Conservation (phyloP, 306 rosid genomes). For the Quercus parvula region DNA sequence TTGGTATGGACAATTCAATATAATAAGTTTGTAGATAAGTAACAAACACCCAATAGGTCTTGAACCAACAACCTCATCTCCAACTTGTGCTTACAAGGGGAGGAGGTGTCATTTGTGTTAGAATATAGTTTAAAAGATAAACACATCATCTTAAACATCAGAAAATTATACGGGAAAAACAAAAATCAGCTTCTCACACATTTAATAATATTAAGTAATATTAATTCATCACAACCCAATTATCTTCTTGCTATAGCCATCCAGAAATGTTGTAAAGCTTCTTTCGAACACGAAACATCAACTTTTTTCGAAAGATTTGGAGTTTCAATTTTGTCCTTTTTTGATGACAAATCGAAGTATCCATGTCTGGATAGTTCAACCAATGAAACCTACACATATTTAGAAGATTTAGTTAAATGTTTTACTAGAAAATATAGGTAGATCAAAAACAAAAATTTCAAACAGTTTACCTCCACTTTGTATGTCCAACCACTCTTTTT, state of each 20-base stretch:
- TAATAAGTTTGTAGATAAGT: not conserved
- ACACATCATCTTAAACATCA: no score
- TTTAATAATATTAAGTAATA: no score
- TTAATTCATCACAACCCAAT: no score
- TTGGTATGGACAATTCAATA: not conserved
- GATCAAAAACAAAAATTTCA: not conserved
- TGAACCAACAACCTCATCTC: not conserved
- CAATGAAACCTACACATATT: conserved; percentile 60
- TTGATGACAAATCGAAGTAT: conserved; percentile 68
- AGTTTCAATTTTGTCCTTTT: no score
- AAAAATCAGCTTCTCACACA: no score
- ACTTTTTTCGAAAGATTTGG: conserved; percentile 35
- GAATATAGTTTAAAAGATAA: no score
- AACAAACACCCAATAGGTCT: not conserved
- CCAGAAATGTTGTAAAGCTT: no score
- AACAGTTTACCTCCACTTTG: conserved; percentile 65
- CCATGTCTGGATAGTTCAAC: conserved; percentile 74
- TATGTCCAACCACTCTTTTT: conserved; percentile 82
- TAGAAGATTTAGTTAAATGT: not conserved
- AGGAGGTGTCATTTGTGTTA: no score
- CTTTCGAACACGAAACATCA: no score
- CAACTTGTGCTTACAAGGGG: no score
- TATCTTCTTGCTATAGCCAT: no score
- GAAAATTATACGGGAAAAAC: no score
- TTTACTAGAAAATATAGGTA: conserved; percentile 5